These are phyloP conservation scores for Macrophomina tecta DNA, from an alignment of 2,329 filamentous ascomycete species.

Conservation along the genomic window DNA sequence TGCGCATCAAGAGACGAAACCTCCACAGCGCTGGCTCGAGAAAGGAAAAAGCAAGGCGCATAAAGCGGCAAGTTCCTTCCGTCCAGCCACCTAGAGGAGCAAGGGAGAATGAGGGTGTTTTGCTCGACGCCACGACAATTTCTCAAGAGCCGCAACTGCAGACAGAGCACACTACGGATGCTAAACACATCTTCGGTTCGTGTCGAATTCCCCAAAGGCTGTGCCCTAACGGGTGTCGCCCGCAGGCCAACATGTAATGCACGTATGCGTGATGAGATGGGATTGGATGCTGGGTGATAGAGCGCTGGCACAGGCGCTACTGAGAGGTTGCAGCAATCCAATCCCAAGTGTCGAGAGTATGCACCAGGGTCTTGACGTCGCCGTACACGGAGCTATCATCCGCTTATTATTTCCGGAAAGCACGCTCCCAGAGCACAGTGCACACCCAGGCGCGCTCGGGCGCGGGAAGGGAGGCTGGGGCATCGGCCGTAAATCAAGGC, in stretches of 20 bases:
- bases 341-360: slow-evolving; percentile 11
- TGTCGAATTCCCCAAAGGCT: background rate
- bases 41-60: slow-evolving; percentile 13
- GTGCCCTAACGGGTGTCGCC: slow-evolving; percentile 1
- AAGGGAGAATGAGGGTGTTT: background rate
- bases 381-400: slow-evolving; percentile 6
- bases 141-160: slow-evolving; percentile 14
- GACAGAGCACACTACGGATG: background rate
- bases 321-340: slow-evolving; percentile 13
- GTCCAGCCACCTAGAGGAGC: slow-evolving; percentile 13
- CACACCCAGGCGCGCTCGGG: slow-evolving; percentile 3
- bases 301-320: slow-evolving; percentile 4
- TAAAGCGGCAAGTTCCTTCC: slow-evolving; percentile 21
- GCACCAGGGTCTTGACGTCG: slow-evolving; percentile 1
- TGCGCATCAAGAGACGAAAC: slow-evolving; percentile 6
- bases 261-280: slow-evolving; percentile 14
- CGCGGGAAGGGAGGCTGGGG: slow-evolving; percentile 11
- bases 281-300: background rate
- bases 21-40: background rate
- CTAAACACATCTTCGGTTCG: background rate
- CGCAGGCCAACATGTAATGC: slow-evolving; percentile 18
- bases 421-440: slow-evolving; percentile 5
- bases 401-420: slow-evolving; percentile 24
- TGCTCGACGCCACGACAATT: slow-evolving; percentile 23
- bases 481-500: slow-evolving; percentile 24